phyloP scores from a whole-genome alignment of 257 asterid genomes.

The Henckelia pumila region DNA sequence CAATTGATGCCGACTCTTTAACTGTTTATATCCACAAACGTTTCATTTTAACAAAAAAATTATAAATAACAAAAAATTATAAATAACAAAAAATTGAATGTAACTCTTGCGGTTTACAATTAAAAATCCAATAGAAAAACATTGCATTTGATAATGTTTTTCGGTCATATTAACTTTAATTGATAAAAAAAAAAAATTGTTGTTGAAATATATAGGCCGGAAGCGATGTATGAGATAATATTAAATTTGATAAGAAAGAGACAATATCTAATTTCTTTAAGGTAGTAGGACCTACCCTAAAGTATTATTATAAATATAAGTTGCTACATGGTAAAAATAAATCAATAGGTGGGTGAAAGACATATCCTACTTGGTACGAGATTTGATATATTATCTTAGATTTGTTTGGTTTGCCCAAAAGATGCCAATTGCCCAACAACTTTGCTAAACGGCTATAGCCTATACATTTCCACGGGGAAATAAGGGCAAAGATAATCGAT shows the following conservation, averaged over 20 bases:
- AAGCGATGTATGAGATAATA: too few relatives aligned
- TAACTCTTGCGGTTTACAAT: too few relatives aligned
- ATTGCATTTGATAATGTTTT: too few relatives aligned
- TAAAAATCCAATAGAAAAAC: too few relatives aligned
- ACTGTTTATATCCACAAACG: background rate
- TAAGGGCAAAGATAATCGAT: background rate
- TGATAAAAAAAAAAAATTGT: too few relatives aligned
- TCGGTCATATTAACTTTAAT: too few relatives aligned
- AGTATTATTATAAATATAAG: background rate
- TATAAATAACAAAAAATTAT: too few relatives aligned
- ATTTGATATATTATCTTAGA: slow-evolving; percentile 30
- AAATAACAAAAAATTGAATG: too few relatives aligned
- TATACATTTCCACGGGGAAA: background rate
- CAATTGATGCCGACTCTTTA: background rate
- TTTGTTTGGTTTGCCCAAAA: slow-evolving; percentile 29
- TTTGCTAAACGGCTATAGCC: background rate
- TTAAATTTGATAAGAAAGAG: too few relatives aligned
- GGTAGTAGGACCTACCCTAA: background rate
- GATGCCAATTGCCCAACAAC: slow-evolving; percentile 8
- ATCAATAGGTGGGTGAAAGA: slow-evolving; percentile 29
- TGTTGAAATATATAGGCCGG: too few relatives aligned
- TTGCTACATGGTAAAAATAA: background rate
- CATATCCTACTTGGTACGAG: slow-evolving; percentile 32
- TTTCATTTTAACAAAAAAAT: too few relatives aligned
- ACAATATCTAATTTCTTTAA: too few relatives aligned